Percentiles rank a stretch among this genome's conserved stretches.
Conservation (phyloP, 139 green algal species). For the Chlamydomonas sp. region DNA sequence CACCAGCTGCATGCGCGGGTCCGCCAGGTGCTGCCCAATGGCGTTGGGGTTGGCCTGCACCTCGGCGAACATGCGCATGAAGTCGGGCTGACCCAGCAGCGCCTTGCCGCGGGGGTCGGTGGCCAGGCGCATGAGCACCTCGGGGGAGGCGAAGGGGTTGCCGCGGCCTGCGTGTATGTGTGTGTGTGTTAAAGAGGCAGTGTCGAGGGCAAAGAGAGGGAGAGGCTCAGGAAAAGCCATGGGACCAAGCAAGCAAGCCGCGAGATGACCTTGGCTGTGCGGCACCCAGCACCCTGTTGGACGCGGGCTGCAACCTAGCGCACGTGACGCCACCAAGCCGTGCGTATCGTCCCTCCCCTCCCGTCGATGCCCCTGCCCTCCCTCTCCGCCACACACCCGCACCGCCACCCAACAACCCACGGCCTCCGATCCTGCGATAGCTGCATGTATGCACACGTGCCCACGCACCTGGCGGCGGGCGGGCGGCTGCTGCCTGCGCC, state of each 20-base stretch:
- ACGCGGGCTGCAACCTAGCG: too few species aligned
- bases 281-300: too few species aligned
- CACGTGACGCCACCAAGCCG: too few species aligned
- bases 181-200: background rate
- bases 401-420: too few species aligned
- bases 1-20: constrained; percentile 80
- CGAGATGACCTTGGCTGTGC: too few species aligned
- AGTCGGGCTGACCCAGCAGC: constrained; percentile 90
- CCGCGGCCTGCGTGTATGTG: background rate
- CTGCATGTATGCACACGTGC: background rate
- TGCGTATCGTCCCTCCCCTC: too few species aligned
- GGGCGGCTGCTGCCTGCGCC: constrained; percentile 45
- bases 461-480: background rate
- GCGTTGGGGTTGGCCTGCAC: constrained; percentile 79
- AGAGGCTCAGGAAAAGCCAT: too few species aligned
- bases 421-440: too few species aligned
- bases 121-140: constrained; percentile 87
- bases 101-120: constrained; percentile 82
- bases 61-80: constrained; percentile 86
- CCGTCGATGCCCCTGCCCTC: too few species aligned
- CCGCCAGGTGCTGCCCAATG: constrained; percentile 75
- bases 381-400: too few species aligned
- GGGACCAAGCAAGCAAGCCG: too few species aligned
- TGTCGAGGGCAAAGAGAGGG: too few species aligned
- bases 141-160: constrained; percentile 52